phyloP scores from a whole-genome alignment of 306 rosid species.

The Medicago ruthenica region DNA sequence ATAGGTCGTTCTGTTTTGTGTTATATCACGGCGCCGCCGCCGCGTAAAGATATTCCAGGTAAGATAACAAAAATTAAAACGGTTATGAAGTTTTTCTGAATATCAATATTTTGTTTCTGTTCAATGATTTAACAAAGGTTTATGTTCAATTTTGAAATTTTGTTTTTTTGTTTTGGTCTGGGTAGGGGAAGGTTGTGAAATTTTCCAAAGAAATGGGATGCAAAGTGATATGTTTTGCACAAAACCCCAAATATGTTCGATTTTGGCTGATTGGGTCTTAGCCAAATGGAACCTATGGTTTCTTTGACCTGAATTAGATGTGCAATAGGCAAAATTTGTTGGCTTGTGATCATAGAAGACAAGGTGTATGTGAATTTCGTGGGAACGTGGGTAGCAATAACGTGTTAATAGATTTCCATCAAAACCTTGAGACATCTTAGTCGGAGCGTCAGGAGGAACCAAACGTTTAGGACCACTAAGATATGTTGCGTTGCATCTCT shows the following conservation, averaged over 20 bases:
- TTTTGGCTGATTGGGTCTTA: slow-evolving; percentile 9
- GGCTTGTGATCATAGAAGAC: not conserved
- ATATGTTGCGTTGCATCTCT: too few relatives aligned
- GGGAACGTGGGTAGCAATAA: too few relatives aligned
- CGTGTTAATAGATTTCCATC: too few relatives aligned
- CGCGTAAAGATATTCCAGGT: slow-evolving; percentile 77
- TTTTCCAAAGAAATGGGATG: not conserved
- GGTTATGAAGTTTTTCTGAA: too few relatives aligned
- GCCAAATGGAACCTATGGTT: not conserved
- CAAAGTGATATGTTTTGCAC: not conserved
- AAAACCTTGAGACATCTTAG: too few relatives aligned
- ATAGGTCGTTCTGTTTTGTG: slow-evolving; percentile 73
- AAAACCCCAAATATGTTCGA: not conserved
- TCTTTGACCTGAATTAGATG: not conserved
- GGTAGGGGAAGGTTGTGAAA: too few relatives aligned
- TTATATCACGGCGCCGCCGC: slow-evolving; percentile 47
- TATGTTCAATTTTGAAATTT: not conserved
- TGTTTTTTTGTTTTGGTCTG: not conserved
- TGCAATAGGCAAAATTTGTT: not conserved
- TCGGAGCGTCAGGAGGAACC: too few relatives aligned
- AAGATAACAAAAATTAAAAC: not conserved
- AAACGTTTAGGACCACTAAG: too few relatives aligned
- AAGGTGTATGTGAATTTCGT: not conserved
- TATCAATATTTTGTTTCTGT: too few relatives aligned
- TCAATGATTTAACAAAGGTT: not conserved